phyloP scores from a whole-genome alignment of 768 basidiomycete species.

The Leccinum disarticulatum region DNA sequence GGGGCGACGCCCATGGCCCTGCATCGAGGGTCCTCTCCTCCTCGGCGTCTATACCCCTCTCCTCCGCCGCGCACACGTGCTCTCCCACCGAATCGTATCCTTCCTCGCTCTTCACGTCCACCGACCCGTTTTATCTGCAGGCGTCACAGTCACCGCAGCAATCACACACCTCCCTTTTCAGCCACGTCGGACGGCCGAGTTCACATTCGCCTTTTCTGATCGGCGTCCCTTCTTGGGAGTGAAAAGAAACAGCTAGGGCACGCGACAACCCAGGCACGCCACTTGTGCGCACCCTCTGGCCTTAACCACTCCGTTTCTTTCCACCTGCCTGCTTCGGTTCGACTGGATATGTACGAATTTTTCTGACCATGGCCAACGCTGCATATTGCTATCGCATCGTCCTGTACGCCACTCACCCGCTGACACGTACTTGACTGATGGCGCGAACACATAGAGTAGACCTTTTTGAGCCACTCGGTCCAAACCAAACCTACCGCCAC shows the following conservation, averaged over 20 bases:
- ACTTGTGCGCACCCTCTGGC: not conserved
- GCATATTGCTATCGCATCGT: slow-evolving; percentile 7
- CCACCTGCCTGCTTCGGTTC: slow-evolving; percentile 2
- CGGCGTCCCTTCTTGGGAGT: slow-evolving; percentile 29
- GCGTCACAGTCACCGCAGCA: slow-evolving; percentile 39
- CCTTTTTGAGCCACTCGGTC: slow-evolving; percentile 1
- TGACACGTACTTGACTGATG: slow-evolving; percentile 1
- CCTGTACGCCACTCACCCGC: slow-evolving; percentile 1
- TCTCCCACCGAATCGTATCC: slow-evolving; percentile 24
- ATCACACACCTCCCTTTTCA: slow-evolving; percentile 34
- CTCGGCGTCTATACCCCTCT: slow-evolving; percentile 16
- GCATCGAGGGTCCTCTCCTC: slow-evolving; percentile 25
- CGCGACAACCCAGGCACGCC: not conserved
- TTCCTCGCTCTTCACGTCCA: slow-evolving; percentile 41
- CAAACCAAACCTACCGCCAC: not conserved
- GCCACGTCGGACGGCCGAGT: slow-evolving; percentile 38
- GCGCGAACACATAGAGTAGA: slow-evolving; percentile 12
- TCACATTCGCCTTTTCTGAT: slow-evolving; percentile 42
- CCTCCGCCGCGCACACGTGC: slow-evolving; percentile 10
- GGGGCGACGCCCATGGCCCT: slow-evolving; percentile 13
- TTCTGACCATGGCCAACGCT: slow-evolving; percentile 5
- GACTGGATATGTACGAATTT: slow-evolving; percentile 8
- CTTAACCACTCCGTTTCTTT: not conserved
- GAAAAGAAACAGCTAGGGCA: not conserved
- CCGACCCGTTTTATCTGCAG: slow-evolving; percentile 52